A percentile compares a stretch with the other conserved stretches of the same genome.
Conservation (phyloP, 805 yeast genomes). For the Metschnikowia hibisci region DNA sequence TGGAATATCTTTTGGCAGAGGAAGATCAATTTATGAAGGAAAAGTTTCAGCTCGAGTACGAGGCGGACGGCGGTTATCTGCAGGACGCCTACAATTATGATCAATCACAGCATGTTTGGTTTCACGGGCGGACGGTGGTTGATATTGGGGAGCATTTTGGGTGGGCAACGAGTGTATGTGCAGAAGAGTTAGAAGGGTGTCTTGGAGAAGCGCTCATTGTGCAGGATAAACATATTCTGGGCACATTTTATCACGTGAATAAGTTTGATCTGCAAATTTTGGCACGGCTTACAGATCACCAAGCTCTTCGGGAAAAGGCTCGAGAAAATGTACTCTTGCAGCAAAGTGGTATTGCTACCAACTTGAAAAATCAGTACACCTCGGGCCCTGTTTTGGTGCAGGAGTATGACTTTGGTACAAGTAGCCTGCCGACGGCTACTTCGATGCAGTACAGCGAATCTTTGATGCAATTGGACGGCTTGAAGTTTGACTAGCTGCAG, state of each 20-base stretch:
- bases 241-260: constrained; percentile 60
- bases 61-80: constrained; percentile 13
- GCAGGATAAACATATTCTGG: constrained; percentile 65
- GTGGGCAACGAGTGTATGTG: constrained; percentile 65
- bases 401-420: constrained; percentile 10
- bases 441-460: background rate
- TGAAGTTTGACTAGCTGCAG: background rate
- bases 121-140: constrained; percentile 34
- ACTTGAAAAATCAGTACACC: constrained; percentile 6
- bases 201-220: constrained; percentile 55
- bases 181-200: constrained; percentile 59
- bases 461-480: background rate
- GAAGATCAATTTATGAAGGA: constrained; percentile 23
- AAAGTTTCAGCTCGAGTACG: constrained; percentile 23
- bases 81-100: constrained; percentile 6
- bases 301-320: constrained; percentile 4
- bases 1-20: constrained; percentile 21
- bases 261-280: constrained; percentile 10
- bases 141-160: constrained; percentile 48
- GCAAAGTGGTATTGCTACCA: constrained; percentile 10
- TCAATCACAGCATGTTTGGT: constrained; percentile 18
- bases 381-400: constrained; percentile 6
- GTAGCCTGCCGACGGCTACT: background rate
- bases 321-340: constrained; percentile 9
- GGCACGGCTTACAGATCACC: constrained; percentile 8